phyloP scores from a whole-genome alignment of 805 yeast genomes.

The Zygosaccharomyces rouxii region DNA sequence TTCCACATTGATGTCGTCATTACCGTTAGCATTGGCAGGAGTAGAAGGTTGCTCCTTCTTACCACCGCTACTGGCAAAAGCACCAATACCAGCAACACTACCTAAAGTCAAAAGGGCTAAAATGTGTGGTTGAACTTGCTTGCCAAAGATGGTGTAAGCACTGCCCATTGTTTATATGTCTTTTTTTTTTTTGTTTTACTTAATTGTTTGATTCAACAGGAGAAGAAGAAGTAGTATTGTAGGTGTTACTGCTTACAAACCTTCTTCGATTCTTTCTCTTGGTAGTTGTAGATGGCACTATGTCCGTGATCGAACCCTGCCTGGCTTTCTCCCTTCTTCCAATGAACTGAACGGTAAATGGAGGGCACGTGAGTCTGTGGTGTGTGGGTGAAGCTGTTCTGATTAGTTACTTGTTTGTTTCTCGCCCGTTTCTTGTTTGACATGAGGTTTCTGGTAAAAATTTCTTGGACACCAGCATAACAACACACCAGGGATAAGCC shows the following conservation, averaged over 20 bases:
- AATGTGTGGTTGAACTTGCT: conserved; percentile 75
- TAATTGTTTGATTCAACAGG: not conserved
- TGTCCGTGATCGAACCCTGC: not conserved
- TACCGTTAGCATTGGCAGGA: not conserved
- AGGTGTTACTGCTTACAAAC: not conserved
- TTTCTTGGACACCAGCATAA: not conserved
- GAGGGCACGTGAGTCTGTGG: not conserved
- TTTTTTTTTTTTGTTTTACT: not conserved
- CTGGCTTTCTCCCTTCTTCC: not conserved
- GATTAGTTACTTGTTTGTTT: not conserved
- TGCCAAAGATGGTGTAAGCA: conserved; percentile 81
- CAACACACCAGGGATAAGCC: not conserved
- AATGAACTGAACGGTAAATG: conserved; percentile 1
- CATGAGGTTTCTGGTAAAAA: not conserved
- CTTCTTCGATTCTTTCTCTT: not conserved
- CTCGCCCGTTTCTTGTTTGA: not conserved
- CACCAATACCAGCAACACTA: conserved; percentile 21
- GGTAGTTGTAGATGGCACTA: not conserved
- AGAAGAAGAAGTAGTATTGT: not conserved
- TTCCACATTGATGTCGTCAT: conserved; percentile 27
- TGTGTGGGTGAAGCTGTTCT: not conserved
- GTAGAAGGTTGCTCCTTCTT: not conserved
- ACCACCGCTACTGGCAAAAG: conserved; percentile 12
- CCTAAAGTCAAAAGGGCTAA: conserved; percentile 68
- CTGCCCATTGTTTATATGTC: conserved; percentile 15